Conservation (phyloP, 345 rosid genomes). For the Gossypium sturtianum region DNA sequence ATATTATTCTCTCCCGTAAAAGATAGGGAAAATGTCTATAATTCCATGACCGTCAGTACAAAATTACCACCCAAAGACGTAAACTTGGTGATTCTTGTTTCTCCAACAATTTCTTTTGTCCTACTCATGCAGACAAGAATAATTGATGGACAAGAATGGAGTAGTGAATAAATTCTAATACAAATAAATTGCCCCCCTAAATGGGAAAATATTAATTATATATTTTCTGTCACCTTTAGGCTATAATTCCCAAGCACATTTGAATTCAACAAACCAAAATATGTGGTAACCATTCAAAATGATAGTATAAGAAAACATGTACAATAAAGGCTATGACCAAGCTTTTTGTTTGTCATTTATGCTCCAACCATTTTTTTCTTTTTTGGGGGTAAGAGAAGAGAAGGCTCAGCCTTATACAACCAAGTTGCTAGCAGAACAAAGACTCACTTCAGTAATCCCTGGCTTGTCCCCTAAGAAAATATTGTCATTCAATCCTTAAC, state of each 20-base stretch:
- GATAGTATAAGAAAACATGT: too few relatives aligned
- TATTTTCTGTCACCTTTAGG: not conserved
- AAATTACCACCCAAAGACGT: too few relatives aligned
- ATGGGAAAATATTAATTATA: not conserved
- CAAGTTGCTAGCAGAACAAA: too few relatives aligned
- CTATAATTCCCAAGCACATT: not conserved
- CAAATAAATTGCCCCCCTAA: not conserved
- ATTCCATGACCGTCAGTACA: too few relatives aligned
- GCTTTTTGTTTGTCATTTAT: not conserved
- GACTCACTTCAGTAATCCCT: too few relatives aligned
- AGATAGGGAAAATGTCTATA: too few relatives aligned
- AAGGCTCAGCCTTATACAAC: too few relatives aligned
- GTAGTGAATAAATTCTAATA: not conserved
- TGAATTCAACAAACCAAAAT: not conserved
- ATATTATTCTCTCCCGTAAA: too few relatives aligned
- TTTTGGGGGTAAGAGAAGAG: too few relatives aligned
- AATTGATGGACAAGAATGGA: not conserved
- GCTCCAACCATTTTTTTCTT: not conserved
- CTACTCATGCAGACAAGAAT: not conserved
- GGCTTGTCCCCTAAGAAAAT: too few relatives aligned
- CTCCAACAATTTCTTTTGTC: not conserved
- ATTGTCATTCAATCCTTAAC: too few relatives aligned
- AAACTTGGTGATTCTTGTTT: too few relatives aligned
- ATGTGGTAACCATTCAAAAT: not conserved
- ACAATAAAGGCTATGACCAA: not conserved